Evolutionary conservation across 2,329 filamentous ascomycete species (phyloP).

Genomic region (Cladosporium sp.): DNA sequence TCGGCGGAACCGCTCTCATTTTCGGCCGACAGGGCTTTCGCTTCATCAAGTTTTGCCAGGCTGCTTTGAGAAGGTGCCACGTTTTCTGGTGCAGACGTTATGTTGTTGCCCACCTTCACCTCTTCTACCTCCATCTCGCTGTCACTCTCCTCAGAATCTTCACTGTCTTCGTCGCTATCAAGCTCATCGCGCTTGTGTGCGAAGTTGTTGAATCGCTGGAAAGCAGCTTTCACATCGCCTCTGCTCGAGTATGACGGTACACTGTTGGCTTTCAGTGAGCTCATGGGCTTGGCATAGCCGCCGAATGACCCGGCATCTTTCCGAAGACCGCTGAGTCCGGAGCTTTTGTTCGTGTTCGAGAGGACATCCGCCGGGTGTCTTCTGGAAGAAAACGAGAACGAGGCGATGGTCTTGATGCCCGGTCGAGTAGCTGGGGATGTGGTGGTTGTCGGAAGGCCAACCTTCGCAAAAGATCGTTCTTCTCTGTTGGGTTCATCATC

Average conservation of each 20-base stretch:
- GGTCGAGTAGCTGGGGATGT: neutral
- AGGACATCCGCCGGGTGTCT: neutral
- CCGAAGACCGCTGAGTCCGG: neutral
- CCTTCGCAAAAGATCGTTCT: neutral
- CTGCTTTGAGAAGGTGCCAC: neutral
- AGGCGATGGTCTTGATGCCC: slow-evolving; percentile 3
- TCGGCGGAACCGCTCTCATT: too few species aligned
- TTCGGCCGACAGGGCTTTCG: too few species aligned
- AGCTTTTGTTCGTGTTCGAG: neutral
- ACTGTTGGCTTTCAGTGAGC: slow-evolving; percentile 3
- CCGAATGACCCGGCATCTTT: slow-evolving; percentile 5
- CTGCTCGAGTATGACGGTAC: slow-evolving; percentile 9
- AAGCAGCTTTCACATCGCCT: slow-evolving; percentile 12
- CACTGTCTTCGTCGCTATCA: slow-evolving; percentile 13
- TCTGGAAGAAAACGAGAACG: slow-evolving; percentile 1
- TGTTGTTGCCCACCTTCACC: too few species aligned
- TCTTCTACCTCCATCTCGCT: slow-evolving; percentile 1
- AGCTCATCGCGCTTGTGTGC: slow-evolving; percentile 13
- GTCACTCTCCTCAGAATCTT: slow-evolving; percentile 4
- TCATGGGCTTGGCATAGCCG: slow-evolving; percentile 1
- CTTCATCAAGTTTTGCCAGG: too few species aligned
- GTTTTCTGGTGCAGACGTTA: too few species aligned
- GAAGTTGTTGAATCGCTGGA: slow-evolving; percentile 17
- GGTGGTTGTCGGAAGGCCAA: neutral
- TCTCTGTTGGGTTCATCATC: neutral